These are phyloP conservation scores for Kwoniella dendrophila DNA, from an alignment of 768 basidiomycete species.

Conservation along the genomic window DNA sequence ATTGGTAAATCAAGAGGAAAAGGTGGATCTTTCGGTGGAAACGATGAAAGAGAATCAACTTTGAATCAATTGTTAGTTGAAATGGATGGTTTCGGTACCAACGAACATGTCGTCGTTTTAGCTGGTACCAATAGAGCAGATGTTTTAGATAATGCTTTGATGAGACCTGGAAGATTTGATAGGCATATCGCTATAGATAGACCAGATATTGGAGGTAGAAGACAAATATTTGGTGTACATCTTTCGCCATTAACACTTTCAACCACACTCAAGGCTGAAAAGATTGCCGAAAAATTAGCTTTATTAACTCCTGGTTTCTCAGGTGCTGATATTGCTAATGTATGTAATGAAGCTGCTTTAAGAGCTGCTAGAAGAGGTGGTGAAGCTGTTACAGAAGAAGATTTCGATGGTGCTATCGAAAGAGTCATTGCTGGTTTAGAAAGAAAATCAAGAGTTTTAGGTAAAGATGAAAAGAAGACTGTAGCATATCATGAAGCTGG, in stretches of 20 bases:
- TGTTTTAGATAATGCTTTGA: constrained; percentile 89
- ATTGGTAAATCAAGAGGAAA: constrained; percentile 91
- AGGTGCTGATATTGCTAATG: constrained; percentile 98
- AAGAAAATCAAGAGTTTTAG: constrained; percentile 89
- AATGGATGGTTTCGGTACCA: constrained; percentile 99
- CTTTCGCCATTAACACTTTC: constrained; percentile 77
- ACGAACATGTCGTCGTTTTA: constrained; percentile 92
- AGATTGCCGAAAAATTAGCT: constrained; percentile 86
- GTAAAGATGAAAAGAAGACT: constrained; percentile 94
- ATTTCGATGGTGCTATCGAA: constrained; percentile 98
- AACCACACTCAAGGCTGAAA: constrained; percentile 41
- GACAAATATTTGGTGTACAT: constrained; percentile 92
- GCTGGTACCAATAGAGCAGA: constrained; percentile 97
- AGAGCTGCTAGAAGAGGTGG: constrained; percentile 85
- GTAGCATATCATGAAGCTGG: constrained; percentile 99
- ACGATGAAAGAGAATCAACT: constrained; percentile 96
- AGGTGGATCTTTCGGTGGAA: constrained; percentile 79
- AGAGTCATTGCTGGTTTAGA: constrained; percentile 96
- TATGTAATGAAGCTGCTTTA: constrained; percentile 95
- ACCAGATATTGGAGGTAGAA: constrained; percentile 89
- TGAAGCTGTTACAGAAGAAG: constrained; percentile 74
- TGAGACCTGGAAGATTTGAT: constrained; percentile 98
- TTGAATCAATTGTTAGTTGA: constrained; percentile 96
- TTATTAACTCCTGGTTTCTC: constrained; percentile 98
- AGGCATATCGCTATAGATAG: constrained; percentile 92